Conservation (phyloP, 148 eudicot genomes). For the Euryodendron excelsum region DNA sequence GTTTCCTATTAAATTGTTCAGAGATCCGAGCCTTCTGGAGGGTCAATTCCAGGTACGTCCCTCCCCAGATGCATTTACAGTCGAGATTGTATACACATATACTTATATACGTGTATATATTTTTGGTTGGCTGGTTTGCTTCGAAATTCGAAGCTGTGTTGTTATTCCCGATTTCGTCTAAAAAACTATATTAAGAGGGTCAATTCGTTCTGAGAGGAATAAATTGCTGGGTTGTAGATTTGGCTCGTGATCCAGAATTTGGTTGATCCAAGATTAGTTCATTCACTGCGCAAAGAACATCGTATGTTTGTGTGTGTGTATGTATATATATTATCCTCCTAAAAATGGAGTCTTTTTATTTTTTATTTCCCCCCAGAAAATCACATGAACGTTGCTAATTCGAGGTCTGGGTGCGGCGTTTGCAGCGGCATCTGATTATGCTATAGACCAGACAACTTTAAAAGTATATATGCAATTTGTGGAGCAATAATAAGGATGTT, state of each 20-base stretch:
- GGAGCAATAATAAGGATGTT: neutral
- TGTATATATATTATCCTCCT: neutral
- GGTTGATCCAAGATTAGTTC: neutral
- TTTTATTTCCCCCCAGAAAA: neutral
- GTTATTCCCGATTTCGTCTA: too few species aligned
- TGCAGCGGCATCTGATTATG: neutral
- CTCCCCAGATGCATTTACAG: neutral
- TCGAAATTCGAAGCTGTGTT: neutral
- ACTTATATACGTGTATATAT: neutral
- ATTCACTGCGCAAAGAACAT: neutral
- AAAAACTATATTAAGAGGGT: neutral
- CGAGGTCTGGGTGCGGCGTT: neutral
- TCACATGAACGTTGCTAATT: neutral
- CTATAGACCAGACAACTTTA: neutral
- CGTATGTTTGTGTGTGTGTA: neutral
- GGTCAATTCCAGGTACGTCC: neutral
- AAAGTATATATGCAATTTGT: neutral
- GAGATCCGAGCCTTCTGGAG: neutral
- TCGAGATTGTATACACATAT: neutral
- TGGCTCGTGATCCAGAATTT: slow-evolving; percentile 3
- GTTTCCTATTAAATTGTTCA: neutral
- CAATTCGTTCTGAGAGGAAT: neutral
- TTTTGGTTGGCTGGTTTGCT: neutral
- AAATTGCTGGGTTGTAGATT: neutral
- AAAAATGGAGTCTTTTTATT: neutral